These are phyloP conservation scores for Excoecaria cochinchinensis DNA, from an alignment of 345 rosid species.

Conservation along the genomic window DNA sequence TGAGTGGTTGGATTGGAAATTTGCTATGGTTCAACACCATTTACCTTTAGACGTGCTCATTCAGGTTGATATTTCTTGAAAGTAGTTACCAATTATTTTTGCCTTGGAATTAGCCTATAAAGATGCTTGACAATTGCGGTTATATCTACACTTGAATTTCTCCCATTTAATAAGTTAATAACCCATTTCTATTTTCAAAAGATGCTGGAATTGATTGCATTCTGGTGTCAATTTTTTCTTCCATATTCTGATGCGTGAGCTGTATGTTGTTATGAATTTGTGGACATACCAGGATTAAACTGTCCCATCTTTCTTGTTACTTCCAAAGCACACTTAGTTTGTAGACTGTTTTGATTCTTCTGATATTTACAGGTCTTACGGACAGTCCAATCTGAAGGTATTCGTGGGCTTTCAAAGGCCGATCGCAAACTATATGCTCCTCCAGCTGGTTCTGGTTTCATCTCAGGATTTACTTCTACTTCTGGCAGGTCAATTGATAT, in stretches of 20 bases:
- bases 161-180: neutral
- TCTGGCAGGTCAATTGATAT: constrained; percentile 55
- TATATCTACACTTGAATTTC: neutral
- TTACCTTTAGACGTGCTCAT: neutral
- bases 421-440: constrained; percentile 73
- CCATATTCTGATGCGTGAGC: neutral
- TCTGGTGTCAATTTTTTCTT: neutral
- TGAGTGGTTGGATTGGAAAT: neutral
- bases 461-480: constrained; percentile 74
- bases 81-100: neutral
- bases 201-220: neutral
- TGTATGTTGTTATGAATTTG: neutral
- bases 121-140: neutral
- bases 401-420: constrained; percentile 72
- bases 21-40: neutral
- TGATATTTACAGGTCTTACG: constrained; percentile 55
- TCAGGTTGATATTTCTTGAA: neutral
- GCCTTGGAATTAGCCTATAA: neutral
- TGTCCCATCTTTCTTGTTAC: neutral
- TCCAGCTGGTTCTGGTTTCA: constrained; percentile 87
- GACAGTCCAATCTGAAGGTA: constrained; percentile 91
- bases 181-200: neutral
- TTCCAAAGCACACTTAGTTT: neutral
- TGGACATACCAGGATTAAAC: neutral
- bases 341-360: constrained; percentile 12